phyloP scores from a whole-genome alignment of 768 basidiomycete species.

The Tylopilus plumbeoviolaceoides region DNA sequence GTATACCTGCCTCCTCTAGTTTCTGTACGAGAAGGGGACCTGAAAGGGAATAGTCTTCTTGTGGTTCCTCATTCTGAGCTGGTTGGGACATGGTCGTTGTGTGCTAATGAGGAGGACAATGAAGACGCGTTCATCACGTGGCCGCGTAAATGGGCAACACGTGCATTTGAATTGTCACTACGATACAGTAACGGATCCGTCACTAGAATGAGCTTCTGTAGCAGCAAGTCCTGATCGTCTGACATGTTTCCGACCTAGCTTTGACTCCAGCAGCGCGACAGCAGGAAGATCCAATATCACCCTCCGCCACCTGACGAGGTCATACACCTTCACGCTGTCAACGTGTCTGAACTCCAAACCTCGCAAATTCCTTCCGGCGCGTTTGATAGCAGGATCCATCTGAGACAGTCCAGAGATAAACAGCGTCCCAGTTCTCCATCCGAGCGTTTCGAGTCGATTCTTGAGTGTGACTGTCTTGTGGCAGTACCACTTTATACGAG shows the following conservation, averaged over 20 bases:
- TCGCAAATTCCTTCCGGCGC: conserved; percentile 70
- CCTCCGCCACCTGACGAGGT: conserved; percentile 79
- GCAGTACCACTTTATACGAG: conserved; percentile 64
- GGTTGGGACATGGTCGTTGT: conserved; percentile 40
- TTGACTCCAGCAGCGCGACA: conserved; percentile 71
- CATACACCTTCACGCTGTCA: conserved; percentile 72
- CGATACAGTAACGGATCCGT: background rate
- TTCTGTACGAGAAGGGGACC: conserved; percentile 86
- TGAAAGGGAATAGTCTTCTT: conserved; percentile 52
- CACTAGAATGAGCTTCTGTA: conserved; percentile 1
- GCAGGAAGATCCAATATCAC: conserved; percentile 79
- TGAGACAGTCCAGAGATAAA: conserved; percentile 66
- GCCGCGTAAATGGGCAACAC: conserved; percentile 16
- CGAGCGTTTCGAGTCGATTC: conserved; percentile 57
- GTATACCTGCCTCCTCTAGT: conserved; percentile 84
- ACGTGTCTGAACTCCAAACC: conserved; percentile 60
- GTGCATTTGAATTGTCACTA: background rate
- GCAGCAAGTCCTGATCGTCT: conserved; percentile 1
- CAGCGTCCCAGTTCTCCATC: conserved; percentile 63
- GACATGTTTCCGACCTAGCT: conserved; percentile 42
- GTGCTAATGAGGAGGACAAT: background rate
- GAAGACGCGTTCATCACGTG: conserved; percentile 32
- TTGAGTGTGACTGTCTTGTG: conserved; percentile 68
- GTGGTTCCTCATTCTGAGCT: conserved; percentile 47
- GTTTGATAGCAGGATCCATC: conserved; percentile 51